Base-by-base conservation (phyloP, 31 red algal species). In the Asparagopsis taxiformis region DNA sequence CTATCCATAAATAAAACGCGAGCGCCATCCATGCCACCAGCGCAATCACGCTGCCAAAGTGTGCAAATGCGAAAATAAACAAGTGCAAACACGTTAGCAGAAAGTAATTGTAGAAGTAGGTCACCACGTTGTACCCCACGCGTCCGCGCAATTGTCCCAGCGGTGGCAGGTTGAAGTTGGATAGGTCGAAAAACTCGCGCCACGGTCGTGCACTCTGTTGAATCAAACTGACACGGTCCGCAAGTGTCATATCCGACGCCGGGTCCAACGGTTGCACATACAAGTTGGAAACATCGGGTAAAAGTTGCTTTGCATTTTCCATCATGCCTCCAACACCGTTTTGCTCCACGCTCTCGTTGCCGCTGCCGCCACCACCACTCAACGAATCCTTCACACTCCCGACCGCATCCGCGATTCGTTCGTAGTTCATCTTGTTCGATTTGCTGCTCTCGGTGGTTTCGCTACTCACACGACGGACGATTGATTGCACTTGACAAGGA, bases 21-120 rank as follows among this genome's bases (percentile, higher is more conserved):
- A 80, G 20, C 1, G 30, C 79, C 8, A 82, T 13, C 62, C 48
- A 81, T 5, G 30, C 15, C 13, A 76, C 26, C 44, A 91, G 17
- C 23, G 38, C 37, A 17, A 91, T 28, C 9, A 80, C 64, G 49
- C 33, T 71, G 3, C 64, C 55, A 52, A 73, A 52, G 48, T 93
- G 89, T 4, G 24, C 55, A 43, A 85, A 36, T 16, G 89, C 43
- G 59, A 85, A 85, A 23, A 81, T 55, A 3, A 85, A 36, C 24
- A 82, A 32, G 48, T 80, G 77, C 46, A 81, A 25, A 41, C 59
- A 65, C 3, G 65, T 60, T 28, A 94, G 59, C 33, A 82, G 30
- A 43, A 97, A 68, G 68, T 97, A 97, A 59, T 97, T 97, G 76
- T 91, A 97, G 32, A 91, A 91, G 71, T 79, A 97, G 1, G 86